phyloP scores from a whole-genome alignment of 1,139 yeast species.

The Suhomyces bribrorum region DNA sequence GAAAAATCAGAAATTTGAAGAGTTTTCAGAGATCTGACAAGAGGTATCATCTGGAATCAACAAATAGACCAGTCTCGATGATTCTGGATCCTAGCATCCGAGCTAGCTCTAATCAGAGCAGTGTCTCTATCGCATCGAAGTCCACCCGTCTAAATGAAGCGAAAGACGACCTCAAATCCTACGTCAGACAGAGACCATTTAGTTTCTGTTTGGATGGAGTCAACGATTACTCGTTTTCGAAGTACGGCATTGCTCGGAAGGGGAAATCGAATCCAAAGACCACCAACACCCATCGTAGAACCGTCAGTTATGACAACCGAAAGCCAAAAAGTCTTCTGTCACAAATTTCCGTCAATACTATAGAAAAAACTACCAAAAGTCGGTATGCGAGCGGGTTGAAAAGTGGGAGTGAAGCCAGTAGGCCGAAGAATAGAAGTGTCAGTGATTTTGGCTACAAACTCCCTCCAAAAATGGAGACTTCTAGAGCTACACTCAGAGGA shows the following conservation, averaged over 20 bases:
- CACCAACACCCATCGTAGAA: slow-evolving; percentile 2
- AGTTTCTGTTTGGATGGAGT: slow-evolving; percentile 37
- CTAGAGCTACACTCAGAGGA: background rate
- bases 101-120: slow-evolving; percentile 10
- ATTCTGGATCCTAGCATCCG: background rate
- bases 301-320: slow-evolving; percentile 1
- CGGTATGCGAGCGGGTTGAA: too few species aligned
- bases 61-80: background rate
- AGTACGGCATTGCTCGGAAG: slow-evolving; percentile 24
- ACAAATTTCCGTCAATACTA: background rate
- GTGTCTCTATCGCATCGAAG: slow-evolving; percentile 4
- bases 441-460: background rate
- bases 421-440: slow-evolving; percentile 1
- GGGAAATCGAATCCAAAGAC: background rate
- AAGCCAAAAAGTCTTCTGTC: background rate
- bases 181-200: slow-evolving; percentile 33
- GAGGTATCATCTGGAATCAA: slow-evolving; percentile 1
- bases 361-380: background rate
- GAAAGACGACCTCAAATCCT: slow-evolving; percentile 21
- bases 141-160: slow-evolving; percentile 12
- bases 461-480: too few species aligned
- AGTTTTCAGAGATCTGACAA: slow-evolving; percentile 9
- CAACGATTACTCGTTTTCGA: slow-evolving; percentile 34
- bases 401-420: slow-evolving; percentile 4
- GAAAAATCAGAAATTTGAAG: slow-evolving; percentile 16